Percentiles rank a stretch among this genome's conserved stretches.
Evolutionary conservation across 345 rosid genomes (phyloP).

Genomic region (Rhizophora apiculata): DNA sequence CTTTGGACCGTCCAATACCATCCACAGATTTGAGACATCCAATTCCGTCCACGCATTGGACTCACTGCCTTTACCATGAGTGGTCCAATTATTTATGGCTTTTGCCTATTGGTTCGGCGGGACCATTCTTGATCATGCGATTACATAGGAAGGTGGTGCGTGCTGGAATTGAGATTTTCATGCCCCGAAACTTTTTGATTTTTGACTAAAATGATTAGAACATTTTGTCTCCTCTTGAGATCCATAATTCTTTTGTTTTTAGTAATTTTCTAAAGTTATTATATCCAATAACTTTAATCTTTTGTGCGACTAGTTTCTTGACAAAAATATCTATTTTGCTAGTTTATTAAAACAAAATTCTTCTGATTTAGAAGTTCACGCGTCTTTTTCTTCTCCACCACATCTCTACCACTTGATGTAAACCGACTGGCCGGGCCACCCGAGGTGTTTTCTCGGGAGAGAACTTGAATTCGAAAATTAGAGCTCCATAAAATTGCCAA

Average conservation of each 20-base stretch:
- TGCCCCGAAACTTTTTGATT: neutral
- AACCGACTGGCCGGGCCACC: too few species aligned
- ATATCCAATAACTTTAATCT: too few species aligned
- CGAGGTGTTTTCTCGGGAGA: too few species aligned
- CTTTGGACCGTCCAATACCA: neutral
- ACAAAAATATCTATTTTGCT: too few species aligned
- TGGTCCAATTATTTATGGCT: conserved; percentile 38
- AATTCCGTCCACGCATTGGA: conserved; percentile 1
- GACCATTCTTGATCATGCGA: conserved; percentile 32
- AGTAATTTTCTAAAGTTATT: too few species aligned
- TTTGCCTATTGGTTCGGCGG: conserved; percentile 9
- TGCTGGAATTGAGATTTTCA: neutral
- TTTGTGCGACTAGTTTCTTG: too few species aligned
- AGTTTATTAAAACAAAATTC: neutral
- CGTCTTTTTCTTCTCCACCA: neutral
- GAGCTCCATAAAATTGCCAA: too few species aligned
- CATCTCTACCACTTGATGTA: too few species aligned
- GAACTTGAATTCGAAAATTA: too few species aligned
- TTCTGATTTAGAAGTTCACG: neutral
- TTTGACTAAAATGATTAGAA: neutral
- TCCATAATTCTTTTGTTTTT: too few species aligned
- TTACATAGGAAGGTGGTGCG: neutral
- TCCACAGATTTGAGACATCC: conserved; percentile 36
- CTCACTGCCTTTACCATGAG: conserved; percentile 27
- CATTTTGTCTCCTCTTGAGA: too few species aligned